These are phyloP conservation scores for Aspergillus bridgeri DNA, from an alignment of 495 filamentous ascomycete species.

Conservation along the genomic window DNA sequence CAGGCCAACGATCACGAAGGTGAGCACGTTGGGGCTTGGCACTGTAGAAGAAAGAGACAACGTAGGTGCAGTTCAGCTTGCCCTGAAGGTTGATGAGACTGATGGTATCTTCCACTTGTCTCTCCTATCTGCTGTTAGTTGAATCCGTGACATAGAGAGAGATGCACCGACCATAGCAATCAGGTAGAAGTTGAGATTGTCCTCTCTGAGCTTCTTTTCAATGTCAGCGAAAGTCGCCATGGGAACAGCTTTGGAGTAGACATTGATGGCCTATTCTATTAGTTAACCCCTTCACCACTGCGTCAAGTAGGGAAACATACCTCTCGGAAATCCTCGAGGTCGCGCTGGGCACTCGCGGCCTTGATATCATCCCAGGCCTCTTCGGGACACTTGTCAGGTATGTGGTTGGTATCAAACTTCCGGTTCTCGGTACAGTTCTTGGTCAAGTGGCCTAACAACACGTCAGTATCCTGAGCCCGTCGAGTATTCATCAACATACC, in stretches of 20 bases:
- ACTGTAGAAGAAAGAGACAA: conserved; percentile 64
- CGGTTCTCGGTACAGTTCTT: conserved; percentile 67
- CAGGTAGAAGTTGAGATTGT: conserved; percentile 61
- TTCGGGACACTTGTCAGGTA: conserved; percentile 58
- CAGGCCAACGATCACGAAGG: conserved; percentile 62
- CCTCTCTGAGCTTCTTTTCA: conserved; percentile 67
- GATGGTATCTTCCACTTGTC: conserved; percentile 53
- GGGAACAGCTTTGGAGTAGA: conserved; percentile 72
- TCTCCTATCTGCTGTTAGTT: conserved; percentile 40
- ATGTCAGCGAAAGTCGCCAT: conserved; percentile 65
- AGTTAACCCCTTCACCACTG: conserved; percentile 10
- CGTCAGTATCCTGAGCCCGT: background rate
- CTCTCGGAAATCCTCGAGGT: conserved; percentile 70
- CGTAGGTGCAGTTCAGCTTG: conserved; percentile 69
- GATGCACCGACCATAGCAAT: conserved; percentile 59
- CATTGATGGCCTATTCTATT: conserved; percentile 50
- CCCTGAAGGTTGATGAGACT: conserved; percentile 85
- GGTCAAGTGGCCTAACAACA: conserved; percentile 59
- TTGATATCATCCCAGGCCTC: conserved; percentile 68
- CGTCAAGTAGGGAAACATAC: conserved; percentile 37
- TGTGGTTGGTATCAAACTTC: conserved; percentile 58
- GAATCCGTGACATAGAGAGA: background rate
- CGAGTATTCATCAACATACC: conserved; percentile 44
- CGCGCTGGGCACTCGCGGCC: conserved; percentile 57
- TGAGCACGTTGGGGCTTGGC: conserved; percentile 61